phyloP scores from a whole-genome alignment of 2,329 filamentous ascomycete genomes.

The Fusarium albosuccineum region DNA sequence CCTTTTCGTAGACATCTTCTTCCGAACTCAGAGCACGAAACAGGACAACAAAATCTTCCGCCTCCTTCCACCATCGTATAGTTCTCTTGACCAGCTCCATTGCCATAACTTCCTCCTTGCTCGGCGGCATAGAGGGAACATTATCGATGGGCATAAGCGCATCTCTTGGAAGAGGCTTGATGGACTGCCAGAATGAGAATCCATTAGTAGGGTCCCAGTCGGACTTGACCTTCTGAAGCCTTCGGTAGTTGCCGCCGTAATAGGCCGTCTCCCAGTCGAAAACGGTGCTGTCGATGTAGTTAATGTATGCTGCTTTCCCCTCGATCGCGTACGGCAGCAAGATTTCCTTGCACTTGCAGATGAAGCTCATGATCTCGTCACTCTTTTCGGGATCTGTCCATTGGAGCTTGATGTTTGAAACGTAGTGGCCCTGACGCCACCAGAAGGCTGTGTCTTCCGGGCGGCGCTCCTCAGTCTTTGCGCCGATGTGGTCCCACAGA shows the following conservation, averaged over 20 bases:
- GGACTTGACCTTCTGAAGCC: constrained; percentile 3
- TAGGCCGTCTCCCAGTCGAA: neutral
- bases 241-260: constrained; percentile 1
- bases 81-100: too few species aligned
- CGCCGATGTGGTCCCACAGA: constrained; percentile 17
- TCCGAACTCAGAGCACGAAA: too few species aligned
- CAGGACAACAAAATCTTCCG: too few species aligned
- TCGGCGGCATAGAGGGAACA: too few species aligned
- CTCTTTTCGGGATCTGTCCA: neutral
- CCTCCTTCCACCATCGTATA: too few species aligned
- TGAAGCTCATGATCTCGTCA: neutral
- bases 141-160: neutral
- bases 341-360: neutral
- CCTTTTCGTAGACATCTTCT: too few species aligned
- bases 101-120: too few species aligned
- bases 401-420: neutral
- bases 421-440: constrained; percentile 9
- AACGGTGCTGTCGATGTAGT: neutral
- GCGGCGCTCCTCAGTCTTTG: neutral
- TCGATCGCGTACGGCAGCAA: neutral
- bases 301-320: neutral
- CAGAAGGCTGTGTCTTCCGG: neutral
- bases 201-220: neutral
- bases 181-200: neutral
- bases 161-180: neutral